These are phyloP conservation scores for Reutealis trisperma DNA, from an alignment of 345 rosid species.

Conservation along the genomic window DNA sequence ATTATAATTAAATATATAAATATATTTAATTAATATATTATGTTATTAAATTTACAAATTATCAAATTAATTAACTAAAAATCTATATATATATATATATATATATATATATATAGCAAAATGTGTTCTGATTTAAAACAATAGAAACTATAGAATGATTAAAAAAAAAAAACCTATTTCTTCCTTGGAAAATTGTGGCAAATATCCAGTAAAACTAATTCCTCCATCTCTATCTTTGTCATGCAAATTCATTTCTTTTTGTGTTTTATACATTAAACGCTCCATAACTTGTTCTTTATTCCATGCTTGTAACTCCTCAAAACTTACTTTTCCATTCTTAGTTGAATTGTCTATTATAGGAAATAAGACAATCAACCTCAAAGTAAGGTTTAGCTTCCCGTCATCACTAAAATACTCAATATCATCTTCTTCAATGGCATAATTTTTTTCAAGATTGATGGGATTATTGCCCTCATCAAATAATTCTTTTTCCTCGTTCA, in stretches of 20 bases:
- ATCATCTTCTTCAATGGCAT: slow-evolving; percentile 13
- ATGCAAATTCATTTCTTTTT: slow-evolving; percentile 39
- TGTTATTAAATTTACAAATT: no score
- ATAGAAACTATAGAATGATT: no score
- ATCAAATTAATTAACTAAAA: no score
- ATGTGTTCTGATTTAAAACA: no score
- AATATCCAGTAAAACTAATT: slow-evolving; percentile 54
- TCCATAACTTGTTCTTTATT: slow-evolving; percentile 48
- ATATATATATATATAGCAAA: no score
- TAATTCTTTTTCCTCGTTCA: slow-evolving; percentile 24
- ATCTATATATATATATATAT: no score
- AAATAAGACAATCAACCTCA: slow-evolving; percentile 60
- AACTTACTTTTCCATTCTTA: slow-evolving; percentile 48
- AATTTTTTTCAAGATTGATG: slow-evolving; percentile 11
- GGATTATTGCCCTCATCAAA: background rate
- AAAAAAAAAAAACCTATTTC: no score
- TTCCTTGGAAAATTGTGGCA: slow-evolving; percentile 56
- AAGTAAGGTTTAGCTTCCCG: slow-evolving; percentile 52
- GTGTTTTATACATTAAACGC: slow-evolving; percentile 48
- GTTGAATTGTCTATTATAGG: slow-evolving; percentile 60
- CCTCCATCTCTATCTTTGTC: slow-evolving; percentile 60
- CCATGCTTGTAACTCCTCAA: slow-evolving; percentile 65
- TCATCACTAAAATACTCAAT: slow-evolving; percentile 40
- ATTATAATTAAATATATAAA: no score
- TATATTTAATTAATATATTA: no score